Evolutionary conservation across 2,329 filamentous ascomycete genomes (phyloP).

Genomic region (Xylaria digitata): DNA sequence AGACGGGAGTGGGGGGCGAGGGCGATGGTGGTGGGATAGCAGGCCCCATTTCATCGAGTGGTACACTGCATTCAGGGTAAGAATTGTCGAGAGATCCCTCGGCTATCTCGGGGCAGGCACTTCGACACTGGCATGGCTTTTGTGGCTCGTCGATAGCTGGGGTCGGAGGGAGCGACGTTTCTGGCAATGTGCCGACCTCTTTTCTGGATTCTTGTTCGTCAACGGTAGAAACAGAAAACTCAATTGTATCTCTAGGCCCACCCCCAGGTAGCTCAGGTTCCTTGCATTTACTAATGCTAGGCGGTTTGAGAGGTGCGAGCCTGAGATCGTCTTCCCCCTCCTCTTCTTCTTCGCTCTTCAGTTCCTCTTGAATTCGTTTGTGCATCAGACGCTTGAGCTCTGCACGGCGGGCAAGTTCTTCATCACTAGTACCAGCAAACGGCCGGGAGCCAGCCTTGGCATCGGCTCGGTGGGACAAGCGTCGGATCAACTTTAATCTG

Average conservation of each 20-base stretch:
- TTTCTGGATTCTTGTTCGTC: conserved; percentile 35
- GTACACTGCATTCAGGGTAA: conserved; percentile 16
- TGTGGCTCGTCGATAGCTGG: conserved; percentile 23
- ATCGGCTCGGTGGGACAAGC: conserved; percentile 59
- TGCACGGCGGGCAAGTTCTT: conserved; percentile 65
- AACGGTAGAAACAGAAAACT: conserved; percentile 54
- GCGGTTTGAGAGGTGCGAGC: conserved; percentile 42
- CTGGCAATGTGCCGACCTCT: conserved; percentile 12
- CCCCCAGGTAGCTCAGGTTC: conserved; percentile 49
- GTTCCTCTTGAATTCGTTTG: conserved; percentile 68
- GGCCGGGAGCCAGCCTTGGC: conserved; percentile 55
- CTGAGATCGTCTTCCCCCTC: conserved; percentile 52
- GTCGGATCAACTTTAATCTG: conserved; percentile 58
- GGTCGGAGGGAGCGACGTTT: conserved; percentile 26
- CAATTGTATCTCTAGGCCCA: conserved; percentile 62
- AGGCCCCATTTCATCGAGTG: conserved; percentile 36
- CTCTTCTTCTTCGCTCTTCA: conserved; percentile 62
- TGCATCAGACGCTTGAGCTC: conserved; percentile 67
- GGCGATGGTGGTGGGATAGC: conserved; percentile 41
- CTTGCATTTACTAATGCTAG: conserved; percentile 46
- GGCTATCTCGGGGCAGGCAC: conserved; percentile 36
- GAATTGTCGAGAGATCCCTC: conserved; percentile 33
- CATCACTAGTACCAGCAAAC: conserved; percentile 60
- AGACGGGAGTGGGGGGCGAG: conserved; percentile 41
- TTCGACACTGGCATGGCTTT: conserved; percentile 31